A percentile compares a stretch with the other conserved stretches of the same genome.
These are phyloP conservation scores for Colletotrichum sp. DNA, from an alignment of 2,329 filamentous ascomycete species.

Conservation along the genomic window DNA sequence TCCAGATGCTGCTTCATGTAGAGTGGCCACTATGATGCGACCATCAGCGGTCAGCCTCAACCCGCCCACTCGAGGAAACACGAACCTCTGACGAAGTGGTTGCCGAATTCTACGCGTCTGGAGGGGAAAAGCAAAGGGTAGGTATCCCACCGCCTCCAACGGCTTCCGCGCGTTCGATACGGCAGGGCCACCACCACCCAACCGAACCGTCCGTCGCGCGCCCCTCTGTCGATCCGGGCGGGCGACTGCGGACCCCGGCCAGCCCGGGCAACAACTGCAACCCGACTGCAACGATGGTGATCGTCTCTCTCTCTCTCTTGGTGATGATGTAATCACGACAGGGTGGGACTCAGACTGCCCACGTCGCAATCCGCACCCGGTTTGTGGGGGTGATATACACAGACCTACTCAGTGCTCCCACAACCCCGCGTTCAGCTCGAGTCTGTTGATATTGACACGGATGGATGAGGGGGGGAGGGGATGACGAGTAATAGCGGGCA, in stretches of 20 bases:
- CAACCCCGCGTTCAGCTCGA: background rate
- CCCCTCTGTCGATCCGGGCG: background rate
- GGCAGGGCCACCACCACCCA: background rate
- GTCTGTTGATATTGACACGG: background rate
- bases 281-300: background rate
- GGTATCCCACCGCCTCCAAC: background rate
- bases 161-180: background rate
- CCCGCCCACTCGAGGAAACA: background rate
- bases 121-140: background rate
- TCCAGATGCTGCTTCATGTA: background rate
- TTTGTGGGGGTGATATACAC: background rate
- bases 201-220: background rate
- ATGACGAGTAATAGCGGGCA: background rate
- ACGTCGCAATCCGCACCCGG: background rate
- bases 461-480: background rate
- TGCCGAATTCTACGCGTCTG: background rate
- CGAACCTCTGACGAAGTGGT: background rate
- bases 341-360: background rate
- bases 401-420: background rate
- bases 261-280: background rate
- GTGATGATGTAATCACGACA: background rate
- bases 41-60: background rate
- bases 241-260: background rate
- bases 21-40: background rate
- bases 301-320: background rate